Evolutionary conservation across 495 filamentous ascomycete genomes (phyloP), one percentile per base, ranked within the genome.

Genomic region (Penicillium crystallinum): DNA sequence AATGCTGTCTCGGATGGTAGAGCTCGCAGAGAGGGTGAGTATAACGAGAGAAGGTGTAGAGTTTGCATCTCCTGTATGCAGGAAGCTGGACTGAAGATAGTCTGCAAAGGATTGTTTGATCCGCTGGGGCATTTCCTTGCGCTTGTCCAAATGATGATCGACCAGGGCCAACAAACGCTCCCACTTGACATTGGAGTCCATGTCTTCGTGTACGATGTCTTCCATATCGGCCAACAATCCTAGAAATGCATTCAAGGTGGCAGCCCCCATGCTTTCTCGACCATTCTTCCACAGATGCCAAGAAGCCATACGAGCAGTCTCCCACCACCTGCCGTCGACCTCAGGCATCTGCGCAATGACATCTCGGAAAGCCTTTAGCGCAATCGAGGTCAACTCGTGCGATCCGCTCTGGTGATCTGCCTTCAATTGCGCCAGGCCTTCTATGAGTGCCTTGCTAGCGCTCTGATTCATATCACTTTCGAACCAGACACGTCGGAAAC

Each of bases 201-300:
- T 23, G 7, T 56, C 35, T 6, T 61, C 34, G 2, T 40, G 30
- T 7, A 57, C 18, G 8, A 63, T 51, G 1, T 57, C 50, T 6
- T 72, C 64, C 19, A 75, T 60, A 8, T 73, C 68, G 8, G 54
- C 54, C 15, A 86, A 66, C 8, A 74, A 65, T 12, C 65, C 63
- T 1, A 84, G 54, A 23, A 84, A 34, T 0, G 70, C 77, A 27
- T 73, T 77, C 43, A 77, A 63, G 17, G 82, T 85, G 1, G 81
- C 77, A 0, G 81, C 73, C 3, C 77, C 76, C 82, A 87, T 86
- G 56, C 79, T 85, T 49, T 81, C 77, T 14, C 82, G 76, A 0
- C 81, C 79, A 48, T 84, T 81, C 49, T 82, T 81, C 59, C 75
- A 79, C 1, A 87, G 55, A 62, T 87, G 83, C 83, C 82, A 88